Evolutionary conservation across 495 filamentous ascomycete species (phyloP), one percentile per base, ranked within the genome.

Genomic region (Lindgomyces ingoldianus): DNA sequence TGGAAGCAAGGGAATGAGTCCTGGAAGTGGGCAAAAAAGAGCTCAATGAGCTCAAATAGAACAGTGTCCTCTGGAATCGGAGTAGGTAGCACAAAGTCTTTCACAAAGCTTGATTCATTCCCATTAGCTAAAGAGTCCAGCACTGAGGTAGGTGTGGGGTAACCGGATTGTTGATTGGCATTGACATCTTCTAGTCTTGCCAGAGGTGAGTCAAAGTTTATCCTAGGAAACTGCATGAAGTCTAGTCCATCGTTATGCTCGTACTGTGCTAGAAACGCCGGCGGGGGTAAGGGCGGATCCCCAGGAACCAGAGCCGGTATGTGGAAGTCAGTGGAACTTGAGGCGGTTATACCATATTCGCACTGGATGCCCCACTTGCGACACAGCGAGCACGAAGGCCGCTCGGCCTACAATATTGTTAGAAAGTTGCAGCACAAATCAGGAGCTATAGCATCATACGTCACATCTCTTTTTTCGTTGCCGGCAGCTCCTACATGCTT

Each of bases 401-500:
- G 42, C 27, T 33, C 65, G 19, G 52, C 65, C 65, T 68, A 54
- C 3, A 48, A 4, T 2, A 41, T n/a, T 16, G 26, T 59, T 41
- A 53, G 47, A 10, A 49, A 25, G 27, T 14, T 12, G 53, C 3
- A 6, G 9, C 9, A 47, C 14, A 6, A 39, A 22, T n/a, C 41
- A 25, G 29, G 21, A n/a, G 27, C 0, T 9, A 12, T 36, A n/a
- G n/a, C 8, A 29, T 18, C 48, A 11, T 60, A 68, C 65, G 49
- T 68, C 60, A 29, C 65, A 68, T 21, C 65, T 29, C 27, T 64
- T 64, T 41, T 68, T 68, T 12, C 65, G 65, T 2, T 68, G 65
- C 9, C 65, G n/a, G 18, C 65, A 68, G 48, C 53, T 68, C 24
- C 24, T 53, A 30, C 65, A 68, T 18, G 60, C 65, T 33, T 64